Base-by-base conservation (phyloP, 2,329 filamentous ascomycete genomes). In the Neonectria punicea region DNA sequence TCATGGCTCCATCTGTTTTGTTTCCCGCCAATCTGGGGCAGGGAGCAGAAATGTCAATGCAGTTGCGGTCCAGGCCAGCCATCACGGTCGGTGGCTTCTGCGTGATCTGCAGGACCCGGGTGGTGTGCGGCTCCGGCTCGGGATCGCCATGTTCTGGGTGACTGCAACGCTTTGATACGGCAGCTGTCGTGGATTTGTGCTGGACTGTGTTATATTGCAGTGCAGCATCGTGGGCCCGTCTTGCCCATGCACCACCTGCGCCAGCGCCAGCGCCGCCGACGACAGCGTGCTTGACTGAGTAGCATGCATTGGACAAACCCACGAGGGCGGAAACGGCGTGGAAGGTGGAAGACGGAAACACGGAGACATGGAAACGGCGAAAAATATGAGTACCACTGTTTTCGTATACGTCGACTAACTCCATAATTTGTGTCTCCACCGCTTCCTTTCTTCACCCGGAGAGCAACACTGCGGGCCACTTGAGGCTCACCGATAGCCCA, bases 401-500 rank as follows among this genome's bases (percentile, higher is more conserved):
- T 25, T 25, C 25, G 25, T 25, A 25, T 25, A 25, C 5, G 25
- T 25, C 5, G 25, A 25, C 32, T 16, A 22, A 25, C 43, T 34
- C 41, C 30, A 46, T 25, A 10, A 10, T 25, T 43, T 8, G 66
- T 53, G 58, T 61, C 58, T 51, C 61, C 66, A 60, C 30, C 61
- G 56, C 57, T 59, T 58, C 53, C 30, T 39, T 58, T 61, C 51
- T 53, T 64, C 25, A 25, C 61, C 51, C 64, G 66, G 43, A 68
- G 58, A 55, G 49, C 49, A 25, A 46, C 20, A 46, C 49, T 56
- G 59, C 47, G 61, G 67, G 58, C 70, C 69, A 73, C 69, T 70
- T 70, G 70, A 61, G 69, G 65, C 70, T 73, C 63, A 50, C 47
- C 34, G 67, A 61, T 58, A 53, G 67, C 51, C 62, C 65, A 68